These are phyloP conservation scores for Xylaria flabelliformis DNA, from an alignment of 495 filamentous ascomycete genomes.

Conservation along the genomic window DNA sequence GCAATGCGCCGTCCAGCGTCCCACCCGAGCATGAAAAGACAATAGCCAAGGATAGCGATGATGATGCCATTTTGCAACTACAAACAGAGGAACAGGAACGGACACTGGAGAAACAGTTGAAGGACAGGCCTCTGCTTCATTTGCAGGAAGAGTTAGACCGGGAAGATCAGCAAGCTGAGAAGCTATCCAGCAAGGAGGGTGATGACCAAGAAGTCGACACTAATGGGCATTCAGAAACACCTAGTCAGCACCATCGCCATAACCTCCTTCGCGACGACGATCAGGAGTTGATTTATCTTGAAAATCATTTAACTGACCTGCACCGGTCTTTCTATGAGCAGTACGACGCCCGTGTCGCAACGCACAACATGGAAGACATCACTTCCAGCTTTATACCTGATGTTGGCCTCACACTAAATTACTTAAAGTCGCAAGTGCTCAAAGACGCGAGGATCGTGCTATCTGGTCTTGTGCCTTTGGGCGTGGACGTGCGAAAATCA, in stretches of 20 bases:
- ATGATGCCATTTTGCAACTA: constrained; percentile 70
- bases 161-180: constrained; percentile 72
- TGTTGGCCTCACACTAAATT: constrained; percentile 79
- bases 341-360: constrained; percentile 63
- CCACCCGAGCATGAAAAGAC: constrained; percentile 40
- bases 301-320: constrained; percentile 73
- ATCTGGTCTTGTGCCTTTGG: constrained; percentile 85
- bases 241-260: constrained; percentile 61
- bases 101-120: constrained; percentile 84
- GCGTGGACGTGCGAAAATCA: constrained; percentile 71
- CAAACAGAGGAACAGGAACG: constrained; percentile 85
- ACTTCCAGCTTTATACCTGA: constrained; percentile 74
- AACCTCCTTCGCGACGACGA: constrained; percentile 87
- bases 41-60: constrained; percentile 71
- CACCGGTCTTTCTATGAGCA: constrained; percentile 82
- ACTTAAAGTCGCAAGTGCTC: constrained; percentile 75
- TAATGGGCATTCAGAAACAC: constrained; percentile 39
- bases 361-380: constrained; percentile 33
- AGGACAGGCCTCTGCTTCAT: constrained; percentile 83
- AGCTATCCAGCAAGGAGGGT: constrained; percentile 52
- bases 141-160: constrained; percentile 88
- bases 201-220: constrained; percentile 35
- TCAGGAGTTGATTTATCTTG: constrained; percentile 74
- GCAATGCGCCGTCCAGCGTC: constrained; percentile 7
- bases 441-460: constrained; percentile 76